Percentiles rank a stretch among this genome's conserved stretches.
Conservation (phyloP, 179 eudicot genomes). For the Silene vulgaris region DNA sequence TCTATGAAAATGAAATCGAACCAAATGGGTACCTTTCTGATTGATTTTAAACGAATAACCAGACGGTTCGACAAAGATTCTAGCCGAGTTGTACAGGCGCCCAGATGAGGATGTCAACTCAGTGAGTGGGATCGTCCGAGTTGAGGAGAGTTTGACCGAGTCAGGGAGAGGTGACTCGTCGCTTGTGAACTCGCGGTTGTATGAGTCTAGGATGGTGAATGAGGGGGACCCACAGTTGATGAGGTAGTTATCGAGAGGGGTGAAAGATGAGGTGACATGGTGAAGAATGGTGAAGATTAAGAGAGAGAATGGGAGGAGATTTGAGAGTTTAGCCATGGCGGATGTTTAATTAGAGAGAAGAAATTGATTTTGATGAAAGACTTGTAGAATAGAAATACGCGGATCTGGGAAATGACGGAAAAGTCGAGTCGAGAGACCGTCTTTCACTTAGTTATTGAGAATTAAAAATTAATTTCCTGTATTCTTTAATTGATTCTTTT, state of each 20-base stretch:
- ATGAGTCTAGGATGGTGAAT: constrained; percentile 34
- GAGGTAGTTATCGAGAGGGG: constrained; percentile 59
- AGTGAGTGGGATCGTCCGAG: constrained; percentile 28
- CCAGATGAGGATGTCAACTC: constrained; percentile 28
- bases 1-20: constrained; percentile 60
- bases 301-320: background rate
- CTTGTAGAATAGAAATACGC: background rate
- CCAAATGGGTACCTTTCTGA: constrained; percentile 54
- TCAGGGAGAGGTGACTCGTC: constrained; percentile 36
- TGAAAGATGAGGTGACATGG: constrained; percentile 36
- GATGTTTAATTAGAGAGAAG: background rate
- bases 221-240: constrained; percentile 58
- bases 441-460: background rate
- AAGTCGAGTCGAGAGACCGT: background rate
- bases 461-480: background rate
- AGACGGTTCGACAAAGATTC: constrained; percentile 49
- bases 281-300: constrained; percentile 16
- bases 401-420: constrained; percentile 1
- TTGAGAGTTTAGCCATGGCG: constrained; percentile 27
- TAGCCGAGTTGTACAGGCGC: constrained; percentile 43
- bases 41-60: constrained; percentile 46
- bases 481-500: too few relatives aligned
- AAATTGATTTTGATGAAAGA: background rate
- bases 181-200: constrained; percentile 51
- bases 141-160: constrained; percentile 31